A percentile compares a stretch with the other conserved stretches of the same genome.
Evolutionary conservation across 805 yeast genomes (phyloP).

Genomic region (Pichia cephalocereana): DNA sequence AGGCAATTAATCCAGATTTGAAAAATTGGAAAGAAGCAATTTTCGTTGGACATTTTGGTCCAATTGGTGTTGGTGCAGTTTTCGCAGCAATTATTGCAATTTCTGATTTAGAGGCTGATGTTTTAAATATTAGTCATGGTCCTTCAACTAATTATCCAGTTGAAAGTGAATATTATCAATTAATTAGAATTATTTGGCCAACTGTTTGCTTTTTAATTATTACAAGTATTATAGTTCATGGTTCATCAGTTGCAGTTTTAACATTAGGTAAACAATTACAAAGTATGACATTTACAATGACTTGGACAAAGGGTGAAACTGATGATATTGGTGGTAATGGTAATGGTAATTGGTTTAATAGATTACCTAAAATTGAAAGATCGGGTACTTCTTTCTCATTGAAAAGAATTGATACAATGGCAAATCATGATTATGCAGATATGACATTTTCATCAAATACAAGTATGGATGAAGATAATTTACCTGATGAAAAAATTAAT

Average conservation of each 20-base stretch:
- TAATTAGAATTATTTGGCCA: slow-evolving; percentile 38
- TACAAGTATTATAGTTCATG: slow-evolving; percentile 51
- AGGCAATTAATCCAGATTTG: slow-evolving; percentile 52
- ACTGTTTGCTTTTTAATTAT: slow-evolving; percentile 43
- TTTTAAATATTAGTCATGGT: slow-evolving; percentile 28
- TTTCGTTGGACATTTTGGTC: slow-evolving; percentile 70
- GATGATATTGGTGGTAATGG: slow-evolving; percentile 29
- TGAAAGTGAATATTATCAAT: slow-evolving; percentile 19
- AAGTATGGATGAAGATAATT: slow-evolving; percentile 1
- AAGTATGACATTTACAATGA: slow-evolving; percentile 87
- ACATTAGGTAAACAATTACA: slow-evolving; percentile 79
- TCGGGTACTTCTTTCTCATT: slow-evolving; percentile 70
- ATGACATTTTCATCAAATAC: slow-evolving; percentile 6
- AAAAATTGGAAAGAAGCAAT: slow-evolving; percentile 59
- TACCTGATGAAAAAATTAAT: slow-evolving; percentile 12
- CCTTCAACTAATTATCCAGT: slow-evolving; percentile 25
- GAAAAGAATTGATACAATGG: slow-evolving; percentile 67
- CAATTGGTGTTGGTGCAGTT: slow-evolving; percentile 46
- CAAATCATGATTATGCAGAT: slow-evolving; percentile 5
- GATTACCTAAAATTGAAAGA: slow-evolving; percentile 72
- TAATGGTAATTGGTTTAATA: slow-evolving; percentile 84
- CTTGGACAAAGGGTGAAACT: slow-evolving; percentile 65
- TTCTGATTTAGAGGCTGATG: slow-evolving; percentile 28
- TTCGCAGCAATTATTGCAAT: slow-evolving; percentile 28
- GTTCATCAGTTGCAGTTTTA: slow-evolving; percentile 49